Percentiles rank a stretch among this genome's conserved stretches.
phyloP scores from a whole-genome alignment of 176 grass and related monocot genomes.

The Triticum dicoccoides region DNA sequence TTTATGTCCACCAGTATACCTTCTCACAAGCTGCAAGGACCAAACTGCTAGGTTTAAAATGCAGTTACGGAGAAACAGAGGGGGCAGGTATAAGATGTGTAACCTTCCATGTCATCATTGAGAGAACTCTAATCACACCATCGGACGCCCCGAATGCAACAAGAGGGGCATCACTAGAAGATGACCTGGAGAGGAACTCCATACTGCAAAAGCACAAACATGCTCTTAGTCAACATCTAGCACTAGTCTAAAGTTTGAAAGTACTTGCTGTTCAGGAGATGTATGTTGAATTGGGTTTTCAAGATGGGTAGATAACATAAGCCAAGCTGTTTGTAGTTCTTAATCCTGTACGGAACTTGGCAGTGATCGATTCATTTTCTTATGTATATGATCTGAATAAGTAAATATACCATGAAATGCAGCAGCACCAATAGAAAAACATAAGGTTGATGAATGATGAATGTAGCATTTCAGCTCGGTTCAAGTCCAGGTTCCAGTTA shows the following conservation, averaged over 20 bases:
- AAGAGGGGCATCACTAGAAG: slow-evolving; percentile 89
- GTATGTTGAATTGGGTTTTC: slow-evolving; percentile 8
- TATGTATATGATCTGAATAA: not conserved
- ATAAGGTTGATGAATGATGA: slow-evolving; percentile 15
- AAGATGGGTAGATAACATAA: slow-evolving; percentile 6
- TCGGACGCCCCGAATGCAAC: slow-evolving; percentile 94
- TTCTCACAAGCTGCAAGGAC: slow-evolving; percentile 77
- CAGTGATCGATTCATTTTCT: not conserved
- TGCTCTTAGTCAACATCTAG: slow-evolving; percentile 21
- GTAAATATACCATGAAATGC: not conserved
- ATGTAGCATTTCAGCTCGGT: not conserved
- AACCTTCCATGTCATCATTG: slow-evolving; percentile 99
- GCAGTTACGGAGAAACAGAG: slow-evolving; percentile 27
- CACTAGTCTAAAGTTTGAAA: slow-evolving; percentile 10
- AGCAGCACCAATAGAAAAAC: not conserved
- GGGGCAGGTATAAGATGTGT: slow-evolving; percentile 2
- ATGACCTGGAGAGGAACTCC: slow-evolving; percentile 87
- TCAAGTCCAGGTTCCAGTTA: not conserved
- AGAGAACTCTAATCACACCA: slow-evolving; percentile 98
- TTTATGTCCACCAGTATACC: slow-evolving; percentile 99
- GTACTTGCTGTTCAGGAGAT: not conserved
- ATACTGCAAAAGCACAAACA: slow-evolving; percentile 63
- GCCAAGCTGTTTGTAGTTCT: not conserved
- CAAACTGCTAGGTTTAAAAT: slow-evolving; percentile 28
- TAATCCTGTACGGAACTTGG: not conserved